Conservation (phyloP, 495 filamentous ascomycete species). For the Penicillium soppii region DNA sequence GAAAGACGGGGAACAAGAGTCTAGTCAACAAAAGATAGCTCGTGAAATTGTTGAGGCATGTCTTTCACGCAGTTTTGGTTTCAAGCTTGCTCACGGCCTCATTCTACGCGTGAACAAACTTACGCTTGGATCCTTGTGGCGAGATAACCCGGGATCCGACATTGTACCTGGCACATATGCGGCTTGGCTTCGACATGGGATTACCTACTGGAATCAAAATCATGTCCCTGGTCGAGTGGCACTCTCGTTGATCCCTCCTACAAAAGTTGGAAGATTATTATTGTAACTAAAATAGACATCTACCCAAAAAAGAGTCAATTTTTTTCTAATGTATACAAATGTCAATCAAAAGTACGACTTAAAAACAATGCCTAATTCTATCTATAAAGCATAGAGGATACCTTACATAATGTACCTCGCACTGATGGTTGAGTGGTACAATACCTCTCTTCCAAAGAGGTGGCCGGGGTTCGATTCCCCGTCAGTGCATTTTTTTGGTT, state of each 20-base stretch:
- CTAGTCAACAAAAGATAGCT: conserved; percentile 46
- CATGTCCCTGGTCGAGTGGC: not conserved
- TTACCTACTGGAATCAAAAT: conserved; percentile 18
- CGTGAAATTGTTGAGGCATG: conserved; percentile 51
- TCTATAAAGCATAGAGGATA: too few relatives aligned
- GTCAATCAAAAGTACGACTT: too few relatives aligned
- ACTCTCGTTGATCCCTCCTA: not conserved
- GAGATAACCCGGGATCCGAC: conserved; percentile 19
- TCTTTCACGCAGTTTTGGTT: conserved; percentile 45
- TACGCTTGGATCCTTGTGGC: conserved; percentile 26
- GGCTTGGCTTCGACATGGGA: conserved; percentile 23
- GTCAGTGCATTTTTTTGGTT: conserved; percentile 10
- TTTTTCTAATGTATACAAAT: too few relatives aligned
- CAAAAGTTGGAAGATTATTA: not conserved
- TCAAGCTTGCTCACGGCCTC: conserved; percentile 55
- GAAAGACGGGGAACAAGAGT: conserved; percentile 41
- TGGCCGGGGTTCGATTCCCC: conserved; percentile 16
- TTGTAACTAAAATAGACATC: too few relatives aligned
- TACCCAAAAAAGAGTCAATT: too few relatives aligned
- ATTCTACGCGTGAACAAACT: conserved; percentile 39
- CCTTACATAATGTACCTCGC: too few relatives aligned
- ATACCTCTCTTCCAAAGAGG: too few relatives aligned
- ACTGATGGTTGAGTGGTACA: too few relatives aligned
- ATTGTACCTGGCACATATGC: conserved; percentile 24
- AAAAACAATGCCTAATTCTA: too few relatives aligned